Evolutionary conservation across 2,329 filamentous ascomycete species (phyloP), one percentile per base, ranked within the genome.

Genomic region (Paraconiothyrium sp.): DNA sequence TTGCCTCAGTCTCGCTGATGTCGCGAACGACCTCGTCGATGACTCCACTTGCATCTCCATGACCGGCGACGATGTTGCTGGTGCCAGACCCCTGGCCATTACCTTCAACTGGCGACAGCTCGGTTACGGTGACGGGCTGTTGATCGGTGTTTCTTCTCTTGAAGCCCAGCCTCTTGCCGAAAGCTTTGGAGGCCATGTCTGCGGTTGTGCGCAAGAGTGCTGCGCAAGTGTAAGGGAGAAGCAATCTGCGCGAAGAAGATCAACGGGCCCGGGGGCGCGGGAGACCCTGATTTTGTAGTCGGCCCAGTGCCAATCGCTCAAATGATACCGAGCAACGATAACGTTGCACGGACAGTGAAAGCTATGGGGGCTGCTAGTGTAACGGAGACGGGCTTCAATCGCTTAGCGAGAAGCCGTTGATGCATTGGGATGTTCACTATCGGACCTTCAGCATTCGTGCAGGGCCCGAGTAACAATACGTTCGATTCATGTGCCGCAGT

Each of bases 1-100:
- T 52, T 39, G 49, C 49, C 49, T 52, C 49, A 27, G 49, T 52
- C 34, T 52, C 49, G 34, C 49, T 39, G 32, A 52, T 52, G 8
- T 52, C 49, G 49, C 49, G 49, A 13, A 52, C 49, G 20, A 52
- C 49, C n/a, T 52, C 49, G n/a, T 52, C 49, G 34, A 52, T 52
- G 49, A 52, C 13, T 2, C 34, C 22, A 22, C 3, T 52, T n/a
- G 49, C 49, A 22, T 52, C 49, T 22, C 49, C 49, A 41, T 52
- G 32, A 34, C 34, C 49, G 22, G 49, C 49, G 2, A 41, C 49
- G 8, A 24, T 37, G n/a, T 3, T 27, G 9, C n/a, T 16, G 34
- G 6, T 27, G 32, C n/a, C 49, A 9, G 43, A 46, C 1, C 43
- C n/a, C 11, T 52, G n/a, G 2, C 22, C 47, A 49, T 11, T 49